Evolutionary conservation across 495 filamentous ascomycete species (phyloP).

Genomic region (Aspergillus cristatus): DNA sequence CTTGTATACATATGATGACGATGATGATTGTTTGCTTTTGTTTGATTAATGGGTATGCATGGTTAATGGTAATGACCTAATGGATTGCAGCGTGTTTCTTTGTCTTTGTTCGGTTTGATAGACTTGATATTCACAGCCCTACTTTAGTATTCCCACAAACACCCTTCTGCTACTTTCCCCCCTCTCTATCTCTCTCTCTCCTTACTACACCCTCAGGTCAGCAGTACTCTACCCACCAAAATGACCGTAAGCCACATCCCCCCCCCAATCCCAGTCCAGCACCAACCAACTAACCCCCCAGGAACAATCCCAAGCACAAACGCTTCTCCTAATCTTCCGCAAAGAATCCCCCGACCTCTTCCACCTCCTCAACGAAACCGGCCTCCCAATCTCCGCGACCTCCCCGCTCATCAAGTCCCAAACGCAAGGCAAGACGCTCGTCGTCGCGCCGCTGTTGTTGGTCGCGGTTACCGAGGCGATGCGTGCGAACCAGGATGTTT

Average conservation of each 20-base stretch:
- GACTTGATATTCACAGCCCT: too few relatives aligned
- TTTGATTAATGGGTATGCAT: too few relatives aligned
- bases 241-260: neutral
- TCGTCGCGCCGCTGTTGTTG: neutral
- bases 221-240: neutral
- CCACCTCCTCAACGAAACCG: neutral
- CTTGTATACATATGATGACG: too few relatives aligned
- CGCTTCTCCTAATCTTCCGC: neutral
- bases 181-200: constrained; percentile 8
- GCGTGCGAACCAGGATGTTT: neutral
- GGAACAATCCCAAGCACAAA: neutral
- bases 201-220: too few relatives aligned
- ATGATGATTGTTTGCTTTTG: too few relatives aligned
- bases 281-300: neutral
- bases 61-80: too few relatives aligned
- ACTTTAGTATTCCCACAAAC: too few relatives aligned
- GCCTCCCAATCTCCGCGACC: neutral
- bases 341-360: neutral
- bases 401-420: neutral
- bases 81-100: too few relatives aligned
- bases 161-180: neutral
- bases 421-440: neutral
- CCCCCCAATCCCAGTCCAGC: neutral
- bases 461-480: neutral
- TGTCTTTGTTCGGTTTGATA: too few relatives aligned